phyloP scores from a whole-genome alignment of 345 rosid genomes.

The Viola odorata region DNA sequence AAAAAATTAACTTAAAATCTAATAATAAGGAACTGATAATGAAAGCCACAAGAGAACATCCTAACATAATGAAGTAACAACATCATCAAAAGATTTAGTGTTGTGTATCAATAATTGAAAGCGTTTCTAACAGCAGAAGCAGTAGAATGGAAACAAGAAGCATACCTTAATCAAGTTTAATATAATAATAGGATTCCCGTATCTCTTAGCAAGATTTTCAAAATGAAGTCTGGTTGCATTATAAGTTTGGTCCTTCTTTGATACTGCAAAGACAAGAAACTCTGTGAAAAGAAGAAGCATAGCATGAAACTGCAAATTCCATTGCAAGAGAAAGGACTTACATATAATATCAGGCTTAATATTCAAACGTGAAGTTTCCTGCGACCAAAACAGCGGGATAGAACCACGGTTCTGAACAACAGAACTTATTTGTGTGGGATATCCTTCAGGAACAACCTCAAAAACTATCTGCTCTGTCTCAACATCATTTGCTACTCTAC shows the following conservation, averaged over 20 bases:
- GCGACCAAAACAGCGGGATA: slow-evolving; percentile 98
- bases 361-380: slow-evolving; percentile 94
- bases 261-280: slow-evolving; percentile 49
- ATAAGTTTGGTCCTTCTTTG: slow-evolving; percentile 79
- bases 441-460: slow-evolving; percentile 66
- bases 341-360: slow-evolving; percentile 91
- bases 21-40: slow-evolving; percentile 1
- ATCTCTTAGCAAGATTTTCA: slow-evolving; percentile 80
- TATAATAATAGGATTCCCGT: slow-evolving; percentile 91
- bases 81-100: slow-evolving; percentile 3
- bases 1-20: slow-evolving; percentile 7
- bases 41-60: background rate
- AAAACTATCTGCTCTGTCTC: slow-evolving; percentile 96
- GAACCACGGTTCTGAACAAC: slow-evolving; percentile 98
- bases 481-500: slow-evolving; percentile 97
- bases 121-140: slow-evolving; percentile 5
- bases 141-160: slow-evolving; percentile 11
- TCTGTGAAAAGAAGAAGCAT: slow-evolving; percentile 11
- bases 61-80: background rate
- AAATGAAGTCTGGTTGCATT: slow-evolving; percentile 94
- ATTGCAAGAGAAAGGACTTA: slow-evolving; percentile 35
- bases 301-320: slow-evolving; percentile 7
- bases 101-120: background rate
- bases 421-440: slow-evolving; percentile 75
- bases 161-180: slow-evolving; percentile 88